A percentile compares a stretch with the other conserved stretches of the same genome.
phyloP scores from a whole-genome alignment of 257 asterid species.

The Rehmannia glutinosa region DNA sequence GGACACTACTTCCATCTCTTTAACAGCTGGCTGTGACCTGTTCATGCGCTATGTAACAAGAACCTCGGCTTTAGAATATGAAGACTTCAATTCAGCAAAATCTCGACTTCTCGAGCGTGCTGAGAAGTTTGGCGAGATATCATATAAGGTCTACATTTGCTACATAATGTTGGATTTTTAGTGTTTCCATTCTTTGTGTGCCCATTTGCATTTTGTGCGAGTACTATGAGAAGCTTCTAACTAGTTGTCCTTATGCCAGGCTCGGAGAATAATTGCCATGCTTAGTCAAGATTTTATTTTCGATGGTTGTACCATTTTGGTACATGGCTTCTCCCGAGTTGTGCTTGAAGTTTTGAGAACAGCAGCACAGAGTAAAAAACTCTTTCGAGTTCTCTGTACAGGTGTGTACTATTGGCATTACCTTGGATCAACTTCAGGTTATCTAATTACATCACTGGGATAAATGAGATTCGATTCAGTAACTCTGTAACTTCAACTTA shows the following conservation, averaged over 20 bases:
- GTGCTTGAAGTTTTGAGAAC: slow-evolving; percentile 76
- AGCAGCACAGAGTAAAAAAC: slow-evolving; percentile 69
- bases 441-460: not conserved
- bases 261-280: slow-evolving; percentile 77
- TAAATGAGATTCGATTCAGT: not conserved
- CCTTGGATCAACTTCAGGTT: not conserved
- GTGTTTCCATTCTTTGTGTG: not conserved
- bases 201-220: not conserved
- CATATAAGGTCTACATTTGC: slow-evolving; percentile 50
- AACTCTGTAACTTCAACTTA: not conserved
- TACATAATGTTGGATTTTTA: not conserved
- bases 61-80: slow-evolving; percentile 86
- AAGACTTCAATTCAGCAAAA: slow-evolving; percentile 81
- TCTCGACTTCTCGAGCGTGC: slow-evolving; percentile 89
- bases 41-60: slow-evolving; percentile 93
- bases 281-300: slow-evolving; percentile 86
- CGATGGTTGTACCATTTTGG: slow-evolving; percentile 92
- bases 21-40: slow-evolving; percentile 91
- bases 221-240: too few relatives aligned
- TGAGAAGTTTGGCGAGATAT: slow-evolving; percentile 93
- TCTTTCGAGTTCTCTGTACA: slow-evolving; percentile 80
- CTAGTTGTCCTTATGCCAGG: slow-evolving; percentile 38
- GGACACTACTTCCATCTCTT: slow-evolving; percentile 94
- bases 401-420: too few relatives aligned
- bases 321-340: slow-evolving; percentile 92